phyloP scores from a whole-genome alignment of 2,329 filamentous ascomycete genomes.

The Pseudopithomyces maydicus region DNA sequence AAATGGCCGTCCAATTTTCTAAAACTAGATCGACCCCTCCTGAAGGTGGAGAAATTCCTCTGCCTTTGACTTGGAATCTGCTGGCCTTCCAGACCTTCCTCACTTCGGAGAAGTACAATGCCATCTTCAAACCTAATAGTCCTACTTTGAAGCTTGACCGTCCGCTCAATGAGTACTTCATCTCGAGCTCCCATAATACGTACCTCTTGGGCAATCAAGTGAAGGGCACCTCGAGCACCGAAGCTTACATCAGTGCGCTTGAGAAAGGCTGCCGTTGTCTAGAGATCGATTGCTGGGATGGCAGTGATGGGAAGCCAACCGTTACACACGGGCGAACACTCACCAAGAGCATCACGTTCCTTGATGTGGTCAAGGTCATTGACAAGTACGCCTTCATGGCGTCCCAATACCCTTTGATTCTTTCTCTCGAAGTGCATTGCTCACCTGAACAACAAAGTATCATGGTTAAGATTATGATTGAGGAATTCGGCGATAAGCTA shows the following conservation, averaged over 20 bases:
- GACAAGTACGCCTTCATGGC: constrained; percentile 91
- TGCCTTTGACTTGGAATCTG: constrained; percentile 71
- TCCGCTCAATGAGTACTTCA: constrained; percentile 95
- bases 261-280: constrained; percentile 91
- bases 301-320: constrained; percentile 80
- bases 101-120: constrained; percentile 59
- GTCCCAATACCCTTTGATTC: constrained; percentile 86
- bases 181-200: constrained; percentile 98
- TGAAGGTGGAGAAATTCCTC: constrained; percentile 40
- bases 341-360: constrained; percentile 86
- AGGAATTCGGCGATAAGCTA: constrained; percentile 79
- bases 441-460: constrained; percentile 77
- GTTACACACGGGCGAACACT: constrained; percentile 91
- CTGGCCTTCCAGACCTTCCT: constrained; percentile 70
- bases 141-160: constrained; percentile 71
- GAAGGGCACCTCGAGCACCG: constrained; percentile 86
- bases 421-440: constrained; percentile 96
- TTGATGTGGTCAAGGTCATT: constrained; percentile 89
- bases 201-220: constrained; percentile 93
- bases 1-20: constrained; percentile 57
- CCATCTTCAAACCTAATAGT: constrained; percentile 66
- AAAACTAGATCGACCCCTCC: constrained; percentile 49
- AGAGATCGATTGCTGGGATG: constrained; percentile 98
- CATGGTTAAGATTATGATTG: constrained; percentile 90
- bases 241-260: constrained; percentile 90